Conservation (phyloP, 2,329 filamentous ascomycete species). For the Chaetomium globosum region DNA sequence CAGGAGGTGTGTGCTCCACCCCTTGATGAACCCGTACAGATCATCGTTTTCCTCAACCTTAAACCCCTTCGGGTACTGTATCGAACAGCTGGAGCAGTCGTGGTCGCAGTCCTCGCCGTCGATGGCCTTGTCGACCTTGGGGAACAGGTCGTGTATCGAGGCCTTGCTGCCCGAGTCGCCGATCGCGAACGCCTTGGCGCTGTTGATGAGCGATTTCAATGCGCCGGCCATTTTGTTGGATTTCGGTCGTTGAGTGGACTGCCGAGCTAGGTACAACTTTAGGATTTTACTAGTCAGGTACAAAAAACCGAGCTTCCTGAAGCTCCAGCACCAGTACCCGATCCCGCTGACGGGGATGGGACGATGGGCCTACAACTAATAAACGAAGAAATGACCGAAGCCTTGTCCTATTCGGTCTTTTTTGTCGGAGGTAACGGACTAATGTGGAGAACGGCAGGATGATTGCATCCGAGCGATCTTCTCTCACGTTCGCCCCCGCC, state of each 20-base stretch:
- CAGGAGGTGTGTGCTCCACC: conserved; percentile 85
- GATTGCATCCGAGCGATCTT: neutral
- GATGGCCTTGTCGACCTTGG: conserved; percentile 69
- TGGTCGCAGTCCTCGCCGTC: conserved; percentile 88
- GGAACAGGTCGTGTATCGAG: conserved; percentile 62
- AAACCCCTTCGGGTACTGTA: conserved; percentile 72
- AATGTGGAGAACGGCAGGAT: conserved; percentile 12
- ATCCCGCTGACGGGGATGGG: conserved; percentile 15
- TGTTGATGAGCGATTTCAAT: conserved; percentile 36
- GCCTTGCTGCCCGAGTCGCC: conserved; percentile 37
- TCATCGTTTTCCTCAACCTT: conserved; percentile 76
- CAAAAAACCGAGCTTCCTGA: neutral
- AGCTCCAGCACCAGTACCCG: conserved; percentile 2
- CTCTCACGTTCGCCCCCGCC: neutral
- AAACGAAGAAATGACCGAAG: conserved; percentile 1
- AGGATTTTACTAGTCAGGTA: neutral
- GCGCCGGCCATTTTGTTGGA: conserved; percentile 27
- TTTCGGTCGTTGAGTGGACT: neutral
- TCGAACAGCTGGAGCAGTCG: conserved; percentile 80
- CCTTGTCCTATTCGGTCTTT: conserved; percentile 24
- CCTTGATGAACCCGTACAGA: conserved; percentile 82
- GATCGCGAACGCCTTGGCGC: conserved; percentile 37
- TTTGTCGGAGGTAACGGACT: conserved; percentile 25
- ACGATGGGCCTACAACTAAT: conserved; percentile 15
- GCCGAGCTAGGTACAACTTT: neutral